Percentiles rank a stretch among this genome's conserved stretches.
Conservation (phyloP, 169 alveolate species). For the Cyclospora cayetanensis region DNA sequence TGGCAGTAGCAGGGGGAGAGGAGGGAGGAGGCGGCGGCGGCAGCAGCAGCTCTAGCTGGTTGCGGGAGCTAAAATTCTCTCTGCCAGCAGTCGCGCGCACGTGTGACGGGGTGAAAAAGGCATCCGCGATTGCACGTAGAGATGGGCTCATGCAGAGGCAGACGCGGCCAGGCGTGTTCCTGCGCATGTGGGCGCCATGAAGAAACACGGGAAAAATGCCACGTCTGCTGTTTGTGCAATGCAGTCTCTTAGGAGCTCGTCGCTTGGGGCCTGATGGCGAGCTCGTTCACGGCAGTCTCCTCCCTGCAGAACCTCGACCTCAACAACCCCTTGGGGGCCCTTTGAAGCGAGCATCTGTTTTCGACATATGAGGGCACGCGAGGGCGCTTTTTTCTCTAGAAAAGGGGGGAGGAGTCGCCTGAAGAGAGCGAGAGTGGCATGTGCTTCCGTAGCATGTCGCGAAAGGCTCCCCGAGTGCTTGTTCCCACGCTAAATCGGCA, state of each 20-base stretch:
- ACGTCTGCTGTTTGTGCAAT: not conserved
- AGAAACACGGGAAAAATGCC: no score
- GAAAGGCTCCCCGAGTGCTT: no score
- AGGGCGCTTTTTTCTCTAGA: no score
- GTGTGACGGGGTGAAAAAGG: not conserved
- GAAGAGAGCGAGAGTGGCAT: no score
- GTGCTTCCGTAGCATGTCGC: no score
- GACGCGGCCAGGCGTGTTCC: not conserved
- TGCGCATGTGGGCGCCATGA: no score
- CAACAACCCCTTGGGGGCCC: constrained; percentile 17
- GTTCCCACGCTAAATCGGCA: no score
- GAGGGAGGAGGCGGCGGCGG: no score
- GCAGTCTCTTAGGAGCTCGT: constrained; percentile 29
- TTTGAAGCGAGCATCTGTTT: not conserved
- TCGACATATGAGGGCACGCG: no score
- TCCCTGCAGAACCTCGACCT: not conserved
- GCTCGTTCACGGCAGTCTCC: not conserved
- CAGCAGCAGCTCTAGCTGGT: not conserved
- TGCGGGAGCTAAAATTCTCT: not conserved
- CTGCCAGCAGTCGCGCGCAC: not conserved
- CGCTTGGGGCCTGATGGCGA: not conserved
- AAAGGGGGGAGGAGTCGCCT: no score
- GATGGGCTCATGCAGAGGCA: not conserved
- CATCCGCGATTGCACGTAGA: no score
- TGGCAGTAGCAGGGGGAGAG: no score